Conservation (phyloP, 176 grass and related monocot genomes). For the Microstegium vimineum region DNA sequence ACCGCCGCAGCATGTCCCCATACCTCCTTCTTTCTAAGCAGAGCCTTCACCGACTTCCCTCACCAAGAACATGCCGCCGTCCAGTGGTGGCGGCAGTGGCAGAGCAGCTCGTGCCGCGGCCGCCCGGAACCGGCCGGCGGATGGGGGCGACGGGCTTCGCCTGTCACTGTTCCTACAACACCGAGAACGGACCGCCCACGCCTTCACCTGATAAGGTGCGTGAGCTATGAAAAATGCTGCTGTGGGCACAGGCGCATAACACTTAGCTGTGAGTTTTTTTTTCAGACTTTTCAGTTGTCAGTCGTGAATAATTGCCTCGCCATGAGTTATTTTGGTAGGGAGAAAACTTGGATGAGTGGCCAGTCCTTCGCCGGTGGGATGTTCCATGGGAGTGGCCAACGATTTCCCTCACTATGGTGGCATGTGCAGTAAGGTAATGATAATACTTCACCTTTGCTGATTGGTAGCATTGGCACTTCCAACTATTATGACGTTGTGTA, state of each 20-base stretch:
- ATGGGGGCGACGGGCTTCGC: background rate
- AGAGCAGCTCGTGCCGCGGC: background rate
- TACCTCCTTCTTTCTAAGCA: background rate
- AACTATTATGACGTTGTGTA: background rate
- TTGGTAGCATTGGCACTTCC: background rate
- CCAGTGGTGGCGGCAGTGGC: background rate
- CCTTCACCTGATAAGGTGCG: constrained; percentile 37
- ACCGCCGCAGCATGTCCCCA: background rate
- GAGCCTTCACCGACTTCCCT: background rate
- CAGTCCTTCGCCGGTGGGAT: constrained; percentile 67
- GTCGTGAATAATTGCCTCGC: background rate
- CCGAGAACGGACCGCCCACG: background rate
- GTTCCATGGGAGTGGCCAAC: constrained; percentile 93
- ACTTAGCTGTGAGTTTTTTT: background rate
- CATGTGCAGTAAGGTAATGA: constrained; percentile 64
- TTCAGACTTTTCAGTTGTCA: background rate
- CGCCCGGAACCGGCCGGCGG: background rate
- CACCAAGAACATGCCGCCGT: background rate
- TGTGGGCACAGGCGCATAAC: no score
- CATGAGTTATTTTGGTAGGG: background rate
- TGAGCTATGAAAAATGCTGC: background rate
- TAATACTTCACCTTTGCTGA: background rate
- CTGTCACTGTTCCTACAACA: constrained; percentile 31
- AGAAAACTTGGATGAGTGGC: constrained; percentile 44
- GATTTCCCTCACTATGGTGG: constrained; percentile 74